phyloP scores from a whole-genome alignment of 2,329 filamentous ascomycete genomes.

The Ceratocystis harringtonii region DNA sequence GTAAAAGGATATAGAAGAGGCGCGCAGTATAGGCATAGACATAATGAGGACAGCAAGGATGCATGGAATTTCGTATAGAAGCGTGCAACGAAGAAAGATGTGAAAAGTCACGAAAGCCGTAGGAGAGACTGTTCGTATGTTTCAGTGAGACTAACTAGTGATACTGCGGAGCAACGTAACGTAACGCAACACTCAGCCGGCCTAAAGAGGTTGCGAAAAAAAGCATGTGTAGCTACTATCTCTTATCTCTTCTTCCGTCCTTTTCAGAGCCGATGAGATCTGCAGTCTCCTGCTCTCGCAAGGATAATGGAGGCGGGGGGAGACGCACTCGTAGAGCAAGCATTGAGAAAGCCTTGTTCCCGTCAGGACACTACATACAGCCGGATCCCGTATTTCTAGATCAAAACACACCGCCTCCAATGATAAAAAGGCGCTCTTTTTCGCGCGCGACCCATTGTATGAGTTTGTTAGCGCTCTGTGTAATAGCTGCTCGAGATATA shows the following conservation, averaged over 20 bases:
- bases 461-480: slow-evolving; percentile 75
- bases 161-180: background rate
- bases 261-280: background rate
- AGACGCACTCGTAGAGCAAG: background rate
- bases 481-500: slow-evolving; percentile 48
- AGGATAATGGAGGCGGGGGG: background rate
- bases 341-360: background rate
- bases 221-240: background rate
- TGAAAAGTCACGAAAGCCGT: background rate
- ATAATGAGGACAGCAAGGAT: background rate
- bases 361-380: background rate
- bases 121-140: background rate
- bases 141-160: background rate
- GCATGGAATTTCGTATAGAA: background rate
- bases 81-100: background rate
- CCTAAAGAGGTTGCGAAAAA: background rate
- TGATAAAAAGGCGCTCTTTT: slow-evolving; percentile 89
- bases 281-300: background rate
- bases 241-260: background rate
- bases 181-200: background rate
- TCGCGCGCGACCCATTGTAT: slow-evolving; percentile 84
- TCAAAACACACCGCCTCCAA: slow-evolving; percentile 80
- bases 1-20: no score
- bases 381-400: background rate
- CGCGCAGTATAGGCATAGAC: background rate